These are phyloP conservation scores for Cucumis hystrix DNA, from an alignment of 306 rosid genomes.

Conservation along the genomic window DNA sequence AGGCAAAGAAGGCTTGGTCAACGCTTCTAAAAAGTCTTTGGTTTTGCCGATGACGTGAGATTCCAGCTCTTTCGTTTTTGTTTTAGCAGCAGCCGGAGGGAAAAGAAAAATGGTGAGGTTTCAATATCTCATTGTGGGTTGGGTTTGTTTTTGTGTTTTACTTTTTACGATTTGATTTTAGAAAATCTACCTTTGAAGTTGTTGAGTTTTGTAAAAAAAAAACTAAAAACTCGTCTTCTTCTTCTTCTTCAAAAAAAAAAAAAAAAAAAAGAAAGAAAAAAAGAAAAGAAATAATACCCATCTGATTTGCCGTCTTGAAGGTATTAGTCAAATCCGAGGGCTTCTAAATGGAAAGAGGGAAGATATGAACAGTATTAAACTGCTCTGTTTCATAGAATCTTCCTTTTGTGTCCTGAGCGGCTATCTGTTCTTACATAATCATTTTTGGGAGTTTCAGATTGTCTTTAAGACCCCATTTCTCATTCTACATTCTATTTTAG, in stretches of 20 bases:
- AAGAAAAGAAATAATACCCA: background rate
- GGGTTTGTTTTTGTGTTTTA: background rate
- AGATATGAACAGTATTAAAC: background rate
- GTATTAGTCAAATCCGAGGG: background rate
- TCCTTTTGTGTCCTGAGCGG: background rate
- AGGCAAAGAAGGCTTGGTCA: background rate
- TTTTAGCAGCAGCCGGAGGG: background rate
- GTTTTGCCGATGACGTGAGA: slow-evolving; percentile 9
- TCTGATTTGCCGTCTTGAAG: background rate
- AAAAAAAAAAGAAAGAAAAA: no score
- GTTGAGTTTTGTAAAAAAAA: background rate
- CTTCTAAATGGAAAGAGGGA: background rate
- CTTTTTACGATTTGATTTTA: background rate
- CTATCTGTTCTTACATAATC: background rate
- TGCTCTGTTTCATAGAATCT: background rate
- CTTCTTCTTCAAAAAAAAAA: no score
- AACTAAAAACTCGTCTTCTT: background rate
- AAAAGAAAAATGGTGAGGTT: background rate
- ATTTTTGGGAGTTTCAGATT: background rate
- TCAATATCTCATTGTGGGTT: background rate
- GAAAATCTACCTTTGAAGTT: background rate
- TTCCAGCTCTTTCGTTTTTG: slow-evolving; percentile 1
- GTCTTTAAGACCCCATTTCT: background rate
- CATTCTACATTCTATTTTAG: background rate
- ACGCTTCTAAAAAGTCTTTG: background rate